These are phyloP conservation scores for Taiozyma sp. DNA, from an alignment of 1,139 yeast genomes.

Conservation along the genomic window DNA sequence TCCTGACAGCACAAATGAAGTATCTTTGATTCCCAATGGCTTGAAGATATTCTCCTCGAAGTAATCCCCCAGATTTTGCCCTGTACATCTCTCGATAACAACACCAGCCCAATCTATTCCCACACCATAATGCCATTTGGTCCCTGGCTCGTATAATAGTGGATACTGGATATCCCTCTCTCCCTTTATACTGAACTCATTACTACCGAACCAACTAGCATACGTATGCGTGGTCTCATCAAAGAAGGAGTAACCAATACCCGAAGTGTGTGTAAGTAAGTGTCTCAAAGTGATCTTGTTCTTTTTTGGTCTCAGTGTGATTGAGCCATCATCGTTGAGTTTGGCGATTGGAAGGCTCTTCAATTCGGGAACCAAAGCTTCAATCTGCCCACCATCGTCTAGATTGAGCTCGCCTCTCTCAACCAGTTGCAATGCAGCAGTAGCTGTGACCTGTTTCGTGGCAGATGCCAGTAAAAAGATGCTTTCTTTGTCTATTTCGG, in stretches of 20 bases:
- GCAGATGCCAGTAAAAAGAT: constrained; percentile 40
- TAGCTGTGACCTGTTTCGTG: constrained; percentile 46
- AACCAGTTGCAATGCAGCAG: constrained; percentile 41
- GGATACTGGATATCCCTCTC: constrained; percentile 29
- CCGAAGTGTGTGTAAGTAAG: constrained; percentile 48
- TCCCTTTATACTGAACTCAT: constrained; percentile 13
- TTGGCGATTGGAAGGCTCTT: constrained; percentile 37
- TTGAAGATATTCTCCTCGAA: constrained; percentile 36
- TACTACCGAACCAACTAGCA: constrained; percentile 23
- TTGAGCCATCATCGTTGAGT: constrained; percentile 30
- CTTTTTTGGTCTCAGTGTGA: constrained; percentile 29
- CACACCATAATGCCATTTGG: constrained; percentile 47
- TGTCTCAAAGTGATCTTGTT: constrained; percentile 42
- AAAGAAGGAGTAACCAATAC: constrained; percentile 44
- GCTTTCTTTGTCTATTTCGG: constrained; percentile 27
- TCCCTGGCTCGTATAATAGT: constrained; percentile 48
- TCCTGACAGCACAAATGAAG: constrained; percentile 15
- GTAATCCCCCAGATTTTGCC: constrained; percentile 38
- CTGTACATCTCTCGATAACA: constrained; percentile 40
- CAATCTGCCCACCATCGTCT: constrained; percentile 36
- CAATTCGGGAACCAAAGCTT: constrained; percentile 37
- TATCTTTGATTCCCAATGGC: constrained; percentile 33
- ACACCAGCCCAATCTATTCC: constrained; percentile 52
- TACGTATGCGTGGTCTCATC: constrained; percentile 23
- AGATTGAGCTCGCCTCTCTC: constrained; percentile 41